Conservation (phyloP, 2,329 filamentous ascomycete species). For the Ilyonectria mors-panacis region DNA sequence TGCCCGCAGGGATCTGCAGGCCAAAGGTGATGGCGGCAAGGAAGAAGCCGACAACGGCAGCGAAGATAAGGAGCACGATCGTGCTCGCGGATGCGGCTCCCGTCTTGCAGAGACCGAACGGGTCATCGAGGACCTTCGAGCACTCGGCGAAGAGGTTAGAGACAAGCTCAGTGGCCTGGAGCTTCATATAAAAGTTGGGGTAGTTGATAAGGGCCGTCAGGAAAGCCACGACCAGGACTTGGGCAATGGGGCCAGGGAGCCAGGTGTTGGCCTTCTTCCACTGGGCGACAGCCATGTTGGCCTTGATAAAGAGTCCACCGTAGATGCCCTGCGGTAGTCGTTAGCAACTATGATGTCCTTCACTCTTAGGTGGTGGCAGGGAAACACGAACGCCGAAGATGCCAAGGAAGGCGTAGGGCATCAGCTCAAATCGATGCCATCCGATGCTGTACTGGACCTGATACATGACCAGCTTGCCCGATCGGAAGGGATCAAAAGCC, state of each 20-base stretch:
- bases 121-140: slow-evolving; percentile 84
- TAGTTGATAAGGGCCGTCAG: slow-evolving; percentile 93
- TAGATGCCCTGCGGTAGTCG: slow-evolving; percentile 78
- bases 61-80: slow-evolving; percentile 86
- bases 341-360: slow-evolving; percentile 8
- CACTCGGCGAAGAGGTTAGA: slow-evolving; percentile 95
- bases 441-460: slow-evolving; percentile 93
- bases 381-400: slow-evolving; percentile 75
- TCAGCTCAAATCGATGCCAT: slow-evolving; percentile 95
- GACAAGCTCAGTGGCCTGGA: slow-evolving; percentile 91
- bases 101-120: slow-evolving; percentile 90
- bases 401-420: slow-evolving; percentile 89
- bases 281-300: slow-evolving; percentile 88
- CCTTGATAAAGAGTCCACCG: slow-evolving; percentile 93
- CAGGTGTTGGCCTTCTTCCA: slow-evolving; percentile 80
- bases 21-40: slow-evolving; percentile 93
- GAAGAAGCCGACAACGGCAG: slow-evolving; percentile 86
- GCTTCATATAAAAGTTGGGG: slow-evolving; percentile 96
- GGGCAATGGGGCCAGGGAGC: slow-evolving; percentile 80
- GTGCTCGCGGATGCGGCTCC: slow-evolving; percentile 86
- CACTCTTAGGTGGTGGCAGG: no score
- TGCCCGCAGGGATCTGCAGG: slow-evolving; percentile 92
- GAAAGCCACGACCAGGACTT: slow-evolving; percentile 85
- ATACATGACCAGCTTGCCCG: slow-evolving; percentile 94
- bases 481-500: slow-evolving; percentile 93